Evolutionary conservation across 2,329 filamentous ascomycete genomes (phyloP), one percentile per base, ranked within the genome.

Genomic region (Rutstroemia sp.): DNA sequence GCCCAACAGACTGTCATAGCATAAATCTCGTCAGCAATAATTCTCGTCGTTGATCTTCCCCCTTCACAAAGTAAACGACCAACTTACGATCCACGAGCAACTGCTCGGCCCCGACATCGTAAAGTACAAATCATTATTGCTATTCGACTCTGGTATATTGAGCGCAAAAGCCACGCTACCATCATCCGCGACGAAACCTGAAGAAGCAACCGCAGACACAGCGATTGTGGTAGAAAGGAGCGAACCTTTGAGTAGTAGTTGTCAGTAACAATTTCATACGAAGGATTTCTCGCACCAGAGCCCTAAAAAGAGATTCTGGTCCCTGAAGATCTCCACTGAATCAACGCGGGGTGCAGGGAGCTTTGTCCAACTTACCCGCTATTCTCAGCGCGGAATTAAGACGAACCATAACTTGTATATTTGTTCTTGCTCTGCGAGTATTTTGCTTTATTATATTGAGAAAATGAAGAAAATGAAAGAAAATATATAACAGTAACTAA

Each of bases 51-150:
- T 27, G n/a, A 17, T 7, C 27, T 10, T 34, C 5, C 6, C 41
- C 21, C 16, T 27, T 27, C 9, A 14, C 4, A 1, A 34, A 34
- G 30, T 34, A 34, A 34, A 4, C 10, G 30, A 12, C 10, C 30
- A 34, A 61, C 65, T 57, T 47, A 68, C 66, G 44, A 75, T 75
- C 79, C 79, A 84, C 38, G 76, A 74, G 39, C 73, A 69, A 9
- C 67, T 65, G 39, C 67, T 70, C 30, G 76, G 72, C 41, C 77
- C 75, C 57, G 76, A 74, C 16, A 84, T 62, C n/a, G 75, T 75
- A 67, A 83, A 80, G 69, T 75, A 82, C 41, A 83, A 65, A 61
- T 81, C 69, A 57, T 73, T 71, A 56, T 72, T 73, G 25, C 69
- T 62, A 23, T 72, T 71, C 56, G 76, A 69, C n/a, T 74, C 66